phyloP scores from a whole-genome alignment of 1,284 basidiomycete species.

The Sporisorium exsertum region DNA sequence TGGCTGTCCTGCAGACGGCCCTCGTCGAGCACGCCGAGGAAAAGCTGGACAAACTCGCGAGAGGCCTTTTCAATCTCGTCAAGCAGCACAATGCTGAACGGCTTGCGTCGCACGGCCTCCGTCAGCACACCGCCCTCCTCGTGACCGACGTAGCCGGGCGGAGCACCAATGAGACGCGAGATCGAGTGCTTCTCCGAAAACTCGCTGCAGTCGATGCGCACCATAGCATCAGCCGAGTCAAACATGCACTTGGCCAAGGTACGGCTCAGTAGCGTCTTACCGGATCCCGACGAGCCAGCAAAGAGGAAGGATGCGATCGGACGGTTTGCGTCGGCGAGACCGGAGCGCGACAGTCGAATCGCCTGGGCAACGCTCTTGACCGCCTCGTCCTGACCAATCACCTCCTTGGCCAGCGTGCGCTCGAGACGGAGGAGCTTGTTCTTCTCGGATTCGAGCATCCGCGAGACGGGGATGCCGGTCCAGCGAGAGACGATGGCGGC shows the following conservation, averaged over 20 bases:
- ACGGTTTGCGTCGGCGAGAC: slow-evolving; percentile 73
- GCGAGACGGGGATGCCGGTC: slow-evolving; percentile 71
- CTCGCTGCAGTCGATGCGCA: slow-evolving; percentile 74
- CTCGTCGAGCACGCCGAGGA: slow-evolving; percentile 87
- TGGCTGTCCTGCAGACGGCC: slow-evolving; percentile 81
- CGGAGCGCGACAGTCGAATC: slow-evolving; percentile 74
- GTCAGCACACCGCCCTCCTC: slow-evolving; percentile 81
- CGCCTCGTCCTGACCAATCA: slow-evolving; percentile 75
- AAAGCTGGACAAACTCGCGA: slow-evolving; percentile 88
- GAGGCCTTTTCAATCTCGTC: slow-evolving; percentile 77
- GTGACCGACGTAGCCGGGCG: slow-evolving; percentile 86
- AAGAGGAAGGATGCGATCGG: slow-evolving; percentile 74
- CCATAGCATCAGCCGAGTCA: slow-evolving; percentile 73
- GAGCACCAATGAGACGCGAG: slow-evolving; percentile 72
- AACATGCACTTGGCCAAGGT: slow-evolving; percentile 71
- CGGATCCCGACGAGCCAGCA: slow-evolving; percentile 71
- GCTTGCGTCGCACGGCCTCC: slow-evolving; percentile 69
- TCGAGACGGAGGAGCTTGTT: slow-evolving; percentile 66
- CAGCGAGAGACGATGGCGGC: slow-evolving; percentile 74
- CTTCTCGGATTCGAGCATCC: slow-evolving; percentile 69
- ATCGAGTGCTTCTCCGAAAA: slow-evolving; percentile 73
- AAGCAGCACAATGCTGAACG: slow-evolving; percentile 69
- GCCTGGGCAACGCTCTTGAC: slow-evolving; percentile 74
- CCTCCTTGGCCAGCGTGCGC: slow-evolving; percentile 63
- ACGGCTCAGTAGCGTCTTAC: slow-evolving; percentile 74